Conservation (phyloP, 2,329 filamentous ascomycete species). For the Penicillium sclerotiorum region DNA sequence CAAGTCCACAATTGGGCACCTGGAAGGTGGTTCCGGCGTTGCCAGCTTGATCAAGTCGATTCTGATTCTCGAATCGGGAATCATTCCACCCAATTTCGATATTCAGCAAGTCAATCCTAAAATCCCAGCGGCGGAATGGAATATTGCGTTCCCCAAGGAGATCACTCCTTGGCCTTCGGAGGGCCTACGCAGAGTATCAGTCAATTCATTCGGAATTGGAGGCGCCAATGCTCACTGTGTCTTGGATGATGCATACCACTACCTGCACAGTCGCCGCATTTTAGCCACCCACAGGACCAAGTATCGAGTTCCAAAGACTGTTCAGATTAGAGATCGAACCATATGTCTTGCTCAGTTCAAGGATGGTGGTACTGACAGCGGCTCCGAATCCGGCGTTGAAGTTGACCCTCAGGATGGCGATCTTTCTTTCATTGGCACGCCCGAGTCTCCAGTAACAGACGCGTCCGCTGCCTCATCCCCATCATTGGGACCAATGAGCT, state of each 20-base stretch:
- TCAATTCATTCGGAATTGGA: slow-evolving; percentile 45
- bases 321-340: background rate
- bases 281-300: slow-evolving; percentile 14
- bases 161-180: slow-evolving; percentile 31
- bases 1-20: slow-evolving; percentile 31
- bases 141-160: slow-evolving; percentile 26
- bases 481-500: background rate
- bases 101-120: slow-evolving; percentile 44
- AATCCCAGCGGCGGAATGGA: slow-evolving; percentile 40
- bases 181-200: slow-evolving; percentile 26
- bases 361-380: background rate
- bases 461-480: slow-evolving; percentile 9
- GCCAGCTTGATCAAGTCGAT: slow-evolving; percentile 45
- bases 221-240: slow-evolving; percentile 39
- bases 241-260: slow-evolving; percentile 33
- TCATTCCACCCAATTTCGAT: slow-evolving; percentile 48
- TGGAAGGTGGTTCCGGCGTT: slow-evolving; percentile 32
- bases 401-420: slow-evolving; percentile 6
- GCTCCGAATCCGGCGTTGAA: slow-evolving; percentile 7
- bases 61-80: slow-evolving; percentile 48
- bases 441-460: slow-evolving; percentile 18
- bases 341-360: background rate
- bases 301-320: slow-evolving; percentile 1
- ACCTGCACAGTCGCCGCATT: slow-evolving; percentile 16
- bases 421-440: slow-evolving; percentile 2